A percentile compares a stretch with the other conserved stretches of the same genome.
Conservation (phyloP, 805 yeast species). For the Cyberlindnera xishuangbannaensis region DNA sequence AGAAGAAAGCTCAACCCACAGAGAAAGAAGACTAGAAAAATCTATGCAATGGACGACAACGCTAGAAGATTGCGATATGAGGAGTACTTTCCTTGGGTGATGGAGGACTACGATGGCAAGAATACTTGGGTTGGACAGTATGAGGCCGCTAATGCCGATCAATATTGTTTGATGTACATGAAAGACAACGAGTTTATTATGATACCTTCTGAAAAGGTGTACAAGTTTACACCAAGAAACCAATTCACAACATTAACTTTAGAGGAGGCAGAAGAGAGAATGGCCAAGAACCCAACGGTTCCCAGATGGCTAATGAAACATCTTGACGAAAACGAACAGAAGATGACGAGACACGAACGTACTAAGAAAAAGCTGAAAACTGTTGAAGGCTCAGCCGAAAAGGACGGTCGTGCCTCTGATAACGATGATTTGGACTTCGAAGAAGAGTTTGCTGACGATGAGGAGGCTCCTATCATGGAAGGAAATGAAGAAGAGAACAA, state of each 20-base stretch:
- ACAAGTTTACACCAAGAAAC: constrained; percentile 88
- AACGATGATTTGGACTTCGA: constrained; percentile 92
- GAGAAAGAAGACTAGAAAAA: constrained; percentile 80
- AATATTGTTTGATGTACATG: constrained; percentile 79
- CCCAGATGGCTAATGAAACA: constrained; percentile 97
- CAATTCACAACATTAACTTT: constrained; percentile 88
- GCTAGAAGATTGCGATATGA: constrained; percentile 85
- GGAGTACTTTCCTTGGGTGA: constrained; percentile 96
- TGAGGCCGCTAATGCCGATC: constrained; percentile 82
- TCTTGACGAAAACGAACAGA: constrained; percentile 56
- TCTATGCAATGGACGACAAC: constrained; percentile 72
- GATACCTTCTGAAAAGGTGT: constrained; percentile 93
- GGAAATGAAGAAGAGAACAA: constrained; percentile 94
- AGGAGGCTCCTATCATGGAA: constrained; percentile 96
- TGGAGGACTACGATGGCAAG: constrained; percentile 92
- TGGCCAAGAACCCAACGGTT: constrained; percentile 71
- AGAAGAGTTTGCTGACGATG: constrained; percentile 97
- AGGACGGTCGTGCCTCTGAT: constrained; percentile 56
- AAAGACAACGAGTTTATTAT: constrained; percentile 71
- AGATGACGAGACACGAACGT: constrained; percentile 46
- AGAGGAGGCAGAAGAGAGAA: constrained; percentile 93
- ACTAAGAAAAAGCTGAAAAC: constrained; percentile 41
- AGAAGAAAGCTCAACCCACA: constrained; percentile 53
- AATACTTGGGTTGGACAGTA: constrained; percentile 95
- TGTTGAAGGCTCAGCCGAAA: constrained; percentile 37